A percentile compares a stretch with the other conserved stretches of the same genome.
phyloP scores from a whole-genome alignment of 805 yeast genomes.

The Metschnikowia santaceciliae region DNA sequence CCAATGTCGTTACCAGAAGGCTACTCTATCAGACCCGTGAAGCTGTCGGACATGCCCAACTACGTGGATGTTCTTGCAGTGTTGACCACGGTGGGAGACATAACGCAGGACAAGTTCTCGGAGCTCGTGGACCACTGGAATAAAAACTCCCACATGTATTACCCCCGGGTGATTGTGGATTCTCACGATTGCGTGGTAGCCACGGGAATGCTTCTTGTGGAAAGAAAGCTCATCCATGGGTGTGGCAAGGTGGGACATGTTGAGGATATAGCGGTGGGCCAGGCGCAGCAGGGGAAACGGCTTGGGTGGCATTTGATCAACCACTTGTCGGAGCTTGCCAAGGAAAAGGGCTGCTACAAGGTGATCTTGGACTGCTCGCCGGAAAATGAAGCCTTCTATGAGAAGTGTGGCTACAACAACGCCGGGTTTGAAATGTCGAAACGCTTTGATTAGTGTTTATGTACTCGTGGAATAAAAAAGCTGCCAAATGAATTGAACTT shows the following conservation, averaged over 20 bases:
- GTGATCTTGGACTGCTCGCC: conserved; percentile 84
- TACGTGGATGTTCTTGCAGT: conserved; percentile 59
- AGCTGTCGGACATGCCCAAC: conserved; percentile 52
- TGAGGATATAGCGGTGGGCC: conserved; percentile 85
- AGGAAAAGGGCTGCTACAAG: conserved; percentile 71
- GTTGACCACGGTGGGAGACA: conserved; percentile 80
- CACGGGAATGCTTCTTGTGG: conserved; percentile 77
- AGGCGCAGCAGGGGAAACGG: conserved; percentile 74
- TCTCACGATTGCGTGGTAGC: conserved; percentile 60
- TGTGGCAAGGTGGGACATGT: conserved; percentile 90
- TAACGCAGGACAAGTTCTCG: conserved; percentile 48
- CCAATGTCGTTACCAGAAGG: conserved; percentile 52
- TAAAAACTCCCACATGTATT: conserved; percentile 49
- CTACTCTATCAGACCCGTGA: conserved; percentile 59
- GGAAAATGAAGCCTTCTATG: conserved; percentile 79
- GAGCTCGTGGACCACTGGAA: conserved; percentile 59
- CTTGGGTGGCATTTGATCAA: conserved; percentile 69
- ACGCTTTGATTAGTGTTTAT: conserved; percentile 28
- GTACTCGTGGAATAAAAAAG: background rate
- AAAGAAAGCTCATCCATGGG: conserved; percentile 76
- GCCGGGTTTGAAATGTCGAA: conserved; percentile 70
- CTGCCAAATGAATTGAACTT: background rate
- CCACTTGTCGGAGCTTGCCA: conserved; percentile 56
- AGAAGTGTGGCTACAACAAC: conserved; percentile 72
- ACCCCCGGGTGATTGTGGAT: conserved; percentile 65